Percentiles rank a stretch among this genome's conserved stretches.
Evolutionary conservation across 2,329 filamentous ascomycete genomes (phyloP).

Genomic region (Diaporthe destruens): DNA sequence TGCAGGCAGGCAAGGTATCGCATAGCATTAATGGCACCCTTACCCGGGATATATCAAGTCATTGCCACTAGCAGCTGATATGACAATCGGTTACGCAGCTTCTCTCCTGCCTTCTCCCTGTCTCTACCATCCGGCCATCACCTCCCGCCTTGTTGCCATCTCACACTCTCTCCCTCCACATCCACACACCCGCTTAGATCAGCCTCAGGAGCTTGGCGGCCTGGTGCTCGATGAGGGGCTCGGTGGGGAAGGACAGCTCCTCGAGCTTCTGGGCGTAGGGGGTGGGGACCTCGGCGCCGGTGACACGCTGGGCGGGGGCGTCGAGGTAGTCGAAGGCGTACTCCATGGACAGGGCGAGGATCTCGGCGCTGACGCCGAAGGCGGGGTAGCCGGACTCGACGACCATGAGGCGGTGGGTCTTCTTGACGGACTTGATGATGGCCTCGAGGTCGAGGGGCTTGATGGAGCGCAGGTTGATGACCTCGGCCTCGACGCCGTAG

Average conservation of each 20-base stretch:
- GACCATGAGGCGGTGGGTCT: conserved; percentile 90
- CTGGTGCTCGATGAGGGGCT: conserved; percentile 87
- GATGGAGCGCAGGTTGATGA: conserved; percentile 97
- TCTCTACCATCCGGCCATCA: no score
- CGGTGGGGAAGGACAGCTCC: conserved; percentile 94
- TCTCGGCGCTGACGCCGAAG: conserved; percentile 92
- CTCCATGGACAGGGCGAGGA: conserved; percentile 95
- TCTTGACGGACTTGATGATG: conserved; percentile 98
- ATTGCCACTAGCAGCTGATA: conserved; percentile 29
- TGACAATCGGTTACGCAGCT: conserved; percentile 25
- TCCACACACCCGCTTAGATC: conserved; percentile 39
- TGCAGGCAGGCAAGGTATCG: conserved; percentile 30
- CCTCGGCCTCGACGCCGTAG: conserved; percentile 95
- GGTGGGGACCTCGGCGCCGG: conserved; percentile 96
- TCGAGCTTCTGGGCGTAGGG: conserved; percentile 94
- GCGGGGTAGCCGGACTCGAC: conserved; percentile 97
- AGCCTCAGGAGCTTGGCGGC: conserved; percentile 89
- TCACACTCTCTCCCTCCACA: background rate
- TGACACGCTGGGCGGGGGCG: conserved; percentile 92
- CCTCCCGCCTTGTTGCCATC: no score
- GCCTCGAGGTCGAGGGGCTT: conserved; percentile 97
- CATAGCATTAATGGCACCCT: conserved; percentile 28
- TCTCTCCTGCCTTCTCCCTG: background rate
- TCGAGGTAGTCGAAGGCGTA: conserved; percentile 99
- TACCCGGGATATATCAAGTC: conserved; percentile 28